Conservation (phyloP, 352 stramenopile genomes). For the Phytophthora hibernalis region DNA sequence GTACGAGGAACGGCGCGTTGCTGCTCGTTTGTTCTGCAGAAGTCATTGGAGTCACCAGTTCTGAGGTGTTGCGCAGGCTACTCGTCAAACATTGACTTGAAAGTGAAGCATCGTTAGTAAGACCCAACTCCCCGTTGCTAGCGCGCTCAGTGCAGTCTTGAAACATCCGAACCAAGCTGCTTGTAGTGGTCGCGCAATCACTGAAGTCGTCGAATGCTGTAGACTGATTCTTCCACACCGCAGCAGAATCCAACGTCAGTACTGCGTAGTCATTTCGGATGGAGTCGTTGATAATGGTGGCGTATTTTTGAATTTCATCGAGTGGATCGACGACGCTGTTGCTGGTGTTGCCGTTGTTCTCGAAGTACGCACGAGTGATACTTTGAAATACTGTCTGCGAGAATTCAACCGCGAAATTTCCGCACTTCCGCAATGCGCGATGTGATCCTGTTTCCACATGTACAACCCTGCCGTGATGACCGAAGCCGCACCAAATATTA, state of each 20-base stretch:
- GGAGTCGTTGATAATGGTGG: slow-evolving; percentile 42
- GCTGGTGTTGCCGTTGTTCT: slow-evolving; percentile 40
- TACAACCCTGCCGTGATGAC: slow-evolving; percentile 45
- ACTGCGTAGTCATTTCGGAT: slow-evolving; percentile 39
- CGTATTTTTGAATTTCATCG: slow-evolving; percentile 39
- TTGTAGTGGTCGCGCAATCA: slow-evolving; percentile 32
- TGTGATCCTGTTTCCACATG: slow-evolving; percentile 53
- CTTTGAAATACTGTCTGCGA: slow-evolving; percentile 29
- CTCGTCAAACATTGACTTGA: slow-evolving; percentile 35
- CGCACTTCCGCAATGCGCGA: slow-evolving; percentile 19
- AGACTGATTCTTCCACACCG: slow-evolving; percentile 45
- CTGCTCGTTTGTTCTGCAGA: slow-evolving; percentile 20
- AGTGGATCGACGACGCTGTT: slow-evolving; percentile 30
- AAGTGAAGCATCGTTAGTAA: slow-evolving; percentile 15
- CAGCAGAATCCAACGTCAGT: slow-evolving; percentile 26
- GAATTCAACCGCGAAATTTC: neutral
- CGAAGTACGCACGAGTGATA: slow-evolving; percentile 33
- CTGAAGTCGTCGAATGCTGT: slow-evolving; percentile 22
- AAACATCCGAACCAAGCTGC: slow-evolving; percentile 41
- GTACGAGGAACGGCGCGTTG: slow-evolving; percentile 26
- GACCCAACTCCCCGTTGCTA: slow-evolving; percentile 1
- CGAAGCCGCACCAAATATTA: slow-evolving; percentile 43
- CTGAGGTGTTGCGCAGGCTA: slow-evolving; percentile 21
- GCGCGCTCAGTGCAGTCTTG: slow-evolving; percentile 33
- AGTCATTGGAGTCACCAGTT: slow-evolving; percentile 16